Evolutionary conservation across 2,329 filamentous ascomycete genomes (phyloP), one percentile per base, ranked within the genome.

Genomic region (Talaromyces sp.): DNA sequence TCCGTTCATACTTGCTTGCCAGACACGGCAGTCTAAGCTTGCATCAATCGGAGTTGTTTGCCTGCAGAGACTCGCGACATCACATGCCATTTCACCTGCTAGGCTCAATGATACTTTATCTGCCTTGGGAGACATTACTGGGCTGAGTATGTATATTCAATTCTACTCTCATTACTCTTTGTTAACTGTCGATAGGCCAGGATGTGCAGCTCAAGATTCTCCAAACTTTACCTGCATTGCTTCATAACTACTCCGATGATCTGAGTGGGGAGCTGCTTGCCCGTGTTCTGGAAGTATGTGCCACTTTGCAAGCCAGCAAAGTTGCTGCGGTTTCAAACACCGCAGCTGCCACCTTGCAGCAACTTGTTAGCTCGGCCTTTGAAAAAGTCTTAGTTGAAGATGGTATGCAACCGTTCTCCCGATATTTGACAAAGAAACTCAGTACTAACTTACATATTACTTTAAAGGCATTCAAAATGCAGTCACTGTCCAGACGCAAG

Each of bases 191-290:
- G 73, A 63, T 65, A 86, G 85, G 83, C 61, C 82, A 97, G 66
- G 95, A 99, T 79, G 91, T 97, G 2, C 95, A 99, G 75, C 86
- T 99, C 70, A 98, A 98, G 78, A 95, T 98, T 61, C 82, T 99
- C 15, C 95, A 99, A 76, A 92, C 93, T 1, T 80, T 99, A 17
- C 95, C 95, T 3, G 92, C 93, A 1, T 79, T 99, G 40, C 80
- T 98, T 27, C 93, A 97, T 70, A 96, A 97, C 72, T 98, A 98
- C 78, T 88, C 91, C 0, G 84, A 85, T 40, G 91, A 96, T 65
- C 81, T 99, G 43, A 88, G 89, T 67, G 92, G 91, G 1, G 90
- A 94, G 67, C 82, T 96, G 38, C 84, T 99, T 45, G 90, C 92
- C 31, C 92, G 88, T 10, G 88, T 91, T 0, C 80, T 99, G 69